phyloP scores from a whole-genome alignment of 2,329 filamentous ascomycete species.

The Xylaria sp. region DNA sequence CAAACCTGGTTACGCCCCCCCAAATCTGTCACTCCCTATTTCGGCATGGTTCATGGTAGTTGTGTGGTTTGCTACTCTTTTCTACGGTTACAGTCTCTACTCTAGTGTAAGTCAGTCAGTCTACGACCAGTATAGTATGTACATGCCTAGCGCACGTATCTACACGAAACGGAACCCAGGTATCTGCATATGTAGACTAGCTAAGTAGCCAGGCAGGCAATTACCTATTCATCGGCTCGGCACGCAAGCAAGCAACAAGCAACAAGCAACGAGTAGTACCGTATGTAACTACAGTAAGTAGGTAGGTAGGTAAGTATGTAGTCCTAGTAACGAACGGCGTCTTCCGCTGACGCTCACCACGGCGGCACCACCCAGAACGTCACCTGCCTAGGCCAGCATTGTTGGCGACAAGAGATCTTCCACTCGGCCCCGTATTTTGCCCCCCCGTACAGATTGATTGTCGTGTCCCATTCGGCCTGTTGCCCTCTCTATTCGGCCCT shows the following conservation, averaged over 20 bases:
- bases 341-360: conserved; percentile 23
- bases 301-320: neutral
- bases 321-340: conserved; percentile 31
- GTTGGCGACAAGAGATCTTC: conserved; percentile 29
- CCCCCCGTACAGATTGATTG: conserved; percentile 28
- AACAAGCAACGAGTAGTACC: neutral
- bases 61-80: conserved; percentile 1
- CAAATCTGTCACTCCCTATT: conserved; percentile 29
- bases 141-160: neutral
- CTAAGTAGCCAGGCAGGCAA: neutral
- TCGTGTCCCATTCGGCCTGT: conserved; percentile 28
- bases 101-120: neutral
- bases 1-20: conserved; percentile 30
- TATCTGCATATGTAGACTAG: neutral
- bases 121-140: neutral
- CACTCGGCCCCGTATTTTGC: conserved; percentile 24
- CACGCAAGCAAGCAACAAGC: neutral
- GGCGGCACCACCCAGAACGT: conserved; percentile 34
- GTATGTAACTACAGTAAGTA: neutral
- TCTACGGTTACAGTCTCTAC: conserved; percentile 29
- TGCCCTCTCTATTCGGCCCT: conserved; percentile 33
- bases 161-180: conserved; percentile 23
- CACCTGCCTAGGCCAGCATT: conserved; percentile 45
- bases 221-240: neutral
- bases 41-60: conserved; percentile 22